A percentile compares a stretch with the other conserved stretches of the same genome.
Evolutionary conservation across 352 stramenopile species (phyloP).

Genomic region (Phytophthora syringae): DNA sequence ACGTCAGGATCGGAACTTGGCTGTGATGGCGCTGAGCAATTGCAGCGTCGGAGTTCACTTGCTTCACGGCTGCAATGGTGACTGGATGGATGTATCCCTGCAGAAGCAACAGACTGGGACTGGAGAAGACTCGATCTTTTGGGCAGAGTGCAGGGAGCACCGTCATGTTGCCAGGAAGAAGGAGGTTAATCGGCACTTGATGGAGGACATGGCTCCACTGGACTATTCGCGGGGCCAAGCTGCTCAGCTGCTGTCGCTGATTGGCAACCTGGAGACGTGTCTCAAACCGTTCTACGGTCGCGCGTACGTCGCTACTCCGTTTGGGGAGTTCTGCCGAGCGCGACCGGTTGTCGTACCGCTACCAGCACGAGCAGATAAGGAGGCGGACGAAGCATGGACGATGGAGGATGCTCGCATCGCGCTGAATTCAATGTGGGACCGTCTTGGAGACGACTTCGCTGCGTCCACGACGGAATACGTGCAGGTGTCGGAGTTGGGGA

Average conservation of each 20-base stretch:
- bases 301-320: constrained; percentile 35
- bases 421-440: constrained; percentile 33
- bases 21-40: constrained; percentile 36
- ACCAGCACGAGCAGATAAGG: constrained; percentile 11
- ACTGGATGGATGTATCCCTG: constrained; percentile 42
- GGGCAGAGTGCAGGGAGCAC: constrained; percentile 30
- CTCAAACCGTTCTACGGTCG: constrained; percentile 38
- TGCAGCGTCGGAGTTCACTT: constrained; percentile 36
- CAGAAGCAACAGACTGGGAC: constrained; percentile 19
- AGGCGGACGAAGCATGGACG: constrained; percentile 22
- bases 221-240: constrained; percentile 31
- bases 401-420: constrained; percentile 30
- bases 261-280: constrained; percentile 28
- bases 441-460: constrained; percentile 49
- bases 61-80: constrained; percentile 33
- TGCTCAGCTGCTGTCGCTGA: constrained; percentile 38
- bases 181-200: constrained; percentile 33
- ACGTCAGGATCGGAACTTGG: constrained; percentile 28
- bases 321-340: constrained; percentile 41
- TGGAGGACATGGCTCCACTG: constrained; percentile 27
- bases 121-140: constrained; percentile 19
- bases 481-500: constrained; percentile 57
- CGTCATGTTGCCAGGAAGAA: constrained; percentile 16
- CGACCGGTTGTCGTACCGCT: constrained; percentile 37
- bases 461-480: constrained; percentile 34